Base-by-base conservation (phyloP, 768 basidiomycete species). In the Phanerochaete sordida region DNA sequence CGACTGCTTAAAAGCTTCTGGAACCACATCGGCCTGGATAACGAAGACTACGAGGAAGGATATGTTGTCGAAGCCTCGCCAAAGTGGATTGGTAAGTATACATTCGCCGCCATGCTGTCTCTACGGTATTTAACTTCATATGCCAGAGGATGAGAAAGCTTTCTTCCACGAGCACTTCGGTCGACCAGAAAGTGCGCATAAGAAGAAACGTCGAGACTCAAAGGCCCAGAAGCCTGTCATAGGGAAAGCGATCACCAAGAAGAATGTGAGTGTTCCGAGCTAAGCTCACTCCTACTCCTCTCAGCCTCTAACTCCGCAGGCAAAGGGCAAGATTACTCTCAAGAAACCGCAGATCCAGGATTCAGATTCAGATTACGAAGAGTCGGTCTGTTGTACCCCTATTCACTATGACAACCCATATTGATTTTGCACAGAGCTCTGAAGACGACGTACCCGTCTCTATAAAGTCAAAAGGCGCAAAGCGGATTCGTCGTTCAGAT, bases 1-100 rank as follows among this genome's bases (percentile, higher is more conserved):
- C 79, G 84, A 21, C 75, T 91, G 16, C 71, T 89, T 26, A 61
- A 69, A n/a, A 84, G 83, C 62, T 91, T 91, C 68, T 76, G 75
- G 75, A 49, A 71, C 5, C 77, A 86, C 54, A 64, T 90, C 21
- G 87, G 87, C 1, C 68, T 69, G 19, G 85, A 89, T 59, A 68
- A 87, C 55, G 51, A 77, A 0, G 84, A 87, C 65, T 87, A 87
- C 70, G 46, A 62, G 11, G 59, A 77, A 31, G 86, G 84, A 8
- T 73, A 81, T 47, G 72, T 71, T 15, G 68, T 79, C 13, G 43
- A 66, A n/a, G 81, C 87, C 16, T 66, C 68, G 0, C 64, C 74
- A 12, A 69, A 72, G 15, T 90, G 88, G 87, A 90, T 90, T 23
- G 70, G 89, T 89, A 51, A 61, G 67, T 66, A 30, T 50, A 35